phyloP scores from a whole-genome alignment of 1,139 yeast species.

The Diutina ranongensis region DNA sequence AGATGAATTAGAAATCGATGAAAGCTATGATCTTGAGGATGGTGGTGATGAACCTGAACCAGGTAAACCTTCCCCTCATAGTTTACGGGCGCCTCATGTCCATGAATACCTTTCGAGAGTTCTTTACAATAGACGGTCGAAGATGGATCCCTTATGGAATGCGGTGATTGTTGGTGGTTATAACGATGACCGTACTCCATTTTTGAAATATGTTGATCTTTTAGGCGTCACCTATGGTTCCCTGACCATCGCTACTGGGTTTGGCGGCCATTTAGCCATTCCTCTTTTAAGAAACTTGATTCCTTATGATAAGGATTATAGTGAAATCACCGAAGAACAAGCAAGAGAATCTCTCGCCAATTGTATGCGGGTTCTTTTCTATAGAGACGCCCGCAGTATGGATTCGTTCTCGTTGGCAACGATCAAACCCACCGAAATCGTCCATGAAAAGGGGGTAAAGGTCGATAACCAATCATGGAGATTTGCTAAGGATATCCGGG shows the following conservation, averaged over 20 bases:
- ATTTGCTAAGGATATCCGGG: conserved; percentile 79
- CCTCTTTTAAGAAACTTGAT: conserved; percentile 83
- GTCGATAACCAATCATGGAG: conserved; percentile 81
- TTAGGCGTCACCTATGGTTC: conserved; percentile 86
- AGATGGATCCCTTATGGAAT: conserved; percentile 96
- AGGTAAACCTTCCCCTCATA: conserved; percentile 19
- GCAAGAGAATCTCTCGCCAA: conserved; percentile 70
- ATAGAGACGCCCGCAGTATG: conserved; percentile 91
- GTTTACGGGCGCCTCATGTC: conserved; percentile 72
- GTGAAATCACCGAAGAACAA: conserved; percentile 55
- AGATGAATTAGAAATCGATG: conserved; percentile 62
- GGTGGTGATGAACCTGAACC: conserved; percentile 22
- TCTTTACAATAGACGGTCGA: conserved; percentile 77
- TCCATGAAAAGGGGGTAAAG: conserved; percentile 51
- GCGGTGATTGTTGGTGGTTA: conserved; percentile 86
- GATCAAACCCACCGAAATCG: conserved; percentile 38
- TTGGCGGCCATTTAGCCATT: conserved; percentile 88
- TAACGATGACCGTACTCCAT: conserved; percentile 54
- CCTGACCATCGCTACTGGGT: conserved; percentile 90
- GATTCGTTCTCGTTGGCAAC: conserved; percentile 79
- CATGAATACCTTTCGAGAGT: conserved; percentile 81
- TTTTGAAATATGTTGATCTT: conserved; percentile 77
- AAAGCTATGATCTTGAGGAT: conserved; percentile 72
- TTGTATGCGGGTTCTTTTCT: conserved; percentile 88
- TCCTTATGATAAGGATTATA: conserved; percentile 67